phyloP scores from a whole-genome alignment of 208 protist genomes.

The Leptomonas seymouri region DNA sequence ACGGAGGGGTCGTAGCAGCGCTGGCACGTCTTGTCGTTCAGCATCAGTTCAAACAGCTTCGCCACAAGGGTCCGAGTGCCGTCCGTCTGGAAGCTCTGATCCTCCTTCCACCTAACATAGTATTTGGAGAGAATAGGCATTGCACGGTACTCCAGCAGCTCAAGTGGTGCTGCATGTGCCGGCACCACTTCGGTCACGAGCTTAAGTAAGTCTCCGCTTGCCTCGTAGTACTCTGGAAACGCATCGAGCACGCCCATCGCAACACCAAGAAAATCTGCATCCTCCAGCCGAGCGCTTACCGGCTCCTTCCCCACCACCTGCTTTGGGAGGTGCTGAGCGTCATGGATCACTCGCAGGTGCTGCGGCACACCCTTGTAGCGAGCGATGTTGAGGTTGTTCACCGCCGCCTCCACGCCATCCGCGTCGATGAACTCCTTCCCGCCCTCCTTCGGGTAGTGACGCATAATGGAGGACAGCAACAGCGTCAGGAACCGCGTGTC shows the following conservation, averaged over 20 bases:
- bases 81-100: conserved; percentile 77
- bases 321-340: conserved; percentile 67
- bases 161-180: conserved; percentile 57
- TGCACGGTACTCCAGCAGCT: conserved; percentile 83
- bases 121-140: conserved; percentile 89
- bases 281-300: conserved; percentile 59
- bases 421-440: conserved; percentile 82
- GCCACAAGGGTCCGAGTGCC: conserved; percentile 62
- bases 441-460: conserved; percentile 80
- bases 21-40: conserved; percentile 82
- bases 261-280: conserved; percentile 82
- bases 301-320: conserved; percentile 37
- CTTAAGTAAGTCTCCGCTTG: conserved; percentile 57
- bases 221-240: conserved; percentile 90
- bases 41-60: conserved; percentile 69
- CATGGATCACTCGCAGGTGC: conserved; percentile 84
- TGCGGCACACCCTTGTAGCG: conserved; percentile 90
- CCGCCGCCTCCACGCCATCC: conserved; percentile 70
- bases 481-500: conserved; percentile 88
- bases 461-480: conserved; percentile 85
- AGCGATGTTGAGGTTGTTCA: conserved; percentile 84
- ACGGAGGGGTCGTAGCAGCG: conserved; percentile 81
- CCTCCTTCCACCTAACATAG: conserved; percentile 84
- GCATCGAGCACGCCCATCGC: conserved; percentile 80
- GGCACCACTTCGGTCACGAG: conserved; percentile 67